These are phyloP conservation scores for Phytophthora kernoviae DNA, from an alignment of 352 stramenopile genomes.

Conservation along the genomic window DNA sequence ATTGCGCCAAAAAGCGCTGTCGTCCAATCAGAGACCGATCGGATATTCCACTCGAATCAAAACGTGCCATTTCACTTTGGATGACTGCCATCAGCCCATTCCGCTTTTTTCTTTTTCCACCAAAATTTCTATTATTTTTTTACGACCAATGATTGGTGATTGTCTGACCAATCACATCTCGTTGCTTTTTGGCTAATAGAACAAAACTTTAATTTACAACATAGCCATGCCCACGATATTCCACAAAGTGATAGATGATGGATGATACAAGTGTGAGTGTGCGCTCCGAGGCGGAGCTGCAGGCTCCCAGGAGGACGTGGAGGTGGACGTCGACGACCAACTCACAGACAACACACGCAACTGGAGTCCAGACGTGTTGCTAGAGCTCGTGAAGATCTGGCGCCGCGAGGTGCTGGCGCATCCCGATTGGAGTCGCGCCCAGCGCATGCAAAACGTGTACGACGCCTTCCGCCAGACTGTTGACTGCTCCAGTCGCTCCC, in stretches of 20 bases:
- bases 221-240: too few species aligned
- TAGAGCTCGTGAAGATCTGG: conserved; percentile 65
- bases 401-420: conserved; percentile 43
- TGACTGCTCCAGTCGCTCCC: conserved; percentile 49
- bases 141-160: too few species aligned
- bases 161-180: too few species aligned
- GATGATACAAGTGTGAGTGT: conserved; percentile 7
- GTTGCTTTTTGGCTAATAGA: too few species aligned
- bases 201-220: too few species aligned
- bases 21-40: too few species aligned
- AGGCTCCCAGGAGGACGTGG: conserved; percentile 4
- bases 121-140: too few species aligned
- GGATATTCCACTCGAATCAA: too few species aligned
- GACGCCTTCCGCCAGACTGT: conserved; percentile 51
- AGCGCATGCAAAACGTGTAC: conserved; percentile 56
- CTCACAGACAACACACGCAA: conserved; percentile 54
- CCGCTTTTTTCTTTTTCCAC: too few species aligned
- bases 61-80: too few species aligned
- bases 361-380: conserved; percentile 56
- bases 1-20: too few species aligned
- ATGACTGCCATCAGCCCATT: too few species aligned
- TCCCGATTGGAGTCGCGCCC: conserved; percentile 41
- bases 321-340: conserved; percentile 39
- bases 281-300: not conserved
- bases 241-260: conserved; percentile 5